Evolutionary conservation across 1,139 yeast species (phyloP), one percentile per base, ranked within the genome.

Genomic region (Yamadazyma triangularis): DNA sequence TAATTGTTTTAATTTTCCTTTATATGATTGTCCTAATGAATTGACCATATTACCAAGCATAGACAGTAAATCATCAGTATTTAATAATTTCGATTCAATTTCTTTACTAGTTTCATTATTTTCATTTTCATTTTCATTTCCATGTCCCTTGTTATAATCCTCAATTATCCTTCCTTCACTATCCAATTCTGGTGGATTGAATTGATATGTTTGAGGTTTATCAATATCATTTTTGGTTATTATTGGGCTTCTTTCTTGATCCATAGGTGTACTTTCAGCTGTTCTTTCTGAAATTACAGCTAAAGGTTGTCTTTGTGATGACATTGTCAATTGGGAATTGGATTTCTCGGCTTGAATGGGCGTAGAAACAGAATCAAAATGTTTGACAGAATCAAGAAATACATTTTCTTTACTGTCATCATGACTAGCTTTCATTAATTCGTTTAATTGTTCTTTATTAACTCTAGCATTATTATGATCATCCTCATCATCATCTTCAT

Each of bases 321-420:
- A 28, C 25, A 28, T 20, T 2, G 41, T 28, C 5, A 40, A 28
- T 19, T 38, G 31, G 8, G 47, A 29, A 26, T 33, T 35, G 20
- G 38, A 24, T 26, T 40, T 42, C 15, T 41, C 36, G 8, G 45
- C 42, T 27, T 39, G 50, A 13, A 51, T 43, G 3, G 70, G 71
- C 0, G 70, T 63, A 4, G 66, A 58, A 45, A 59, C 47, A 2
- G 53, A 57, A 25, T 49, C 53, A 8, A 45, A 40, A 13, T 40
- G 34, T 35, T 54, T 54, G 36, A 49, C 41, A 12, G 48, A 29
- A 29, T 53, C 70, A 23, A 61, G 52, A 35, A 65, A 67, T 1
- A 68, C 60, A 37, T 68, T 67, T 36, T 67, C 73, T 42, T 67
- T 68, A 38, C 64, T 62, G 28, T 65, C 70, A 23, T 61, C 70